Conservation (phyloP, 2,329 filamentous ascomycete species). For the Lojkania enalia region DNA sequence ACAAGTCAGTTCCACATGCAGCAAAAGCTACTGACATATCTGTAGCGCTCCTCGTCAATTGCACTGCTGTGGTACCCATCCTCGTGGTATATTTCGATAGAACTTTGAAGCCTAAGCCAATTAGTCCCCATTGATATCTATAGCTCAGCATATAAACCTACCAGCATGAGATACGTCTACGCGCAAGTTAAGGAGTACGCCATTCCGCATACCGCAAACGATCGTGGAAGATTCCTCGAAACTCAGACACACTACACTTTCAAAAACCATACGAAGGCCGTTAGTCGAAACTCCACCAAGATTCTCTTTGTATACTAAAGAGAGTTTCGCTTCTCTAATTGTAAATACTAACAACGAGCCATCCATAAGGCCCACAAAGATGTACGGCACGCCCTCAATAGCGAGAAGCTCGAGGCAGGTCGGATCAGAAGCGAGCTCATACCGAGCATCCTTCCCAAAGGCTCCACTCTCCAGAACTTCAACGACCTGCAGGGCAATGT, state of each 20-base stretch:
- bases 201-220: constrained; percentile 44
- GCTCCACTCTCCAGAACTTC: constrained; percentile 20
- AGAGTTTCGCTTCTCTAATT: constrained; percentile 15
- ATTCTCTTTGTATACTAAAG: constrained; percentile 15
- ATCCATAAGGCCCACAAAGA: constrained; percentile 37
- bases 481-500: constrained; percentile 27
- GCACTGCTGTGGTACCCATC: constrained; percentile 36
- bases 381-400: constrained; percentile 18
- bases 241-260: constrained; percentile 38
- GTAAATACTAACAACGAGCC: constrained; percentile 27
- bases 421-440: constrained; percentile 30
- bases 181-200: constrained; percentile 25
- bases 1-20: constrained; percentile 45
- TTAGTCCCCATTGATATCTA: neutral
- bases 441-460: constrained; percentile 17
- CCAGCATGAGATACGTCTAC: neutral
- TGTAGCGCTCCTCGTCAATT: constrained; percentile 25
- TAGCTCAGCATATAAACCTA: too few species aligned
- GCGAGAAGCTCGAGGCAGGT: constrained; percentile 40
- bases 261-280: constrained; percentile 28
- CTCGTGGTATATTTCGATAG: constrained; percentile 3
- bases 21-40: constrained; percentile 38
- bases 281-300: constrained; percentile 7
- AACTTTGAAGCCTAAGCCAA: constrained; percentile 5
- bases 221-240: constrained; percentile 27